Base-by-base conservation (phyloP, 768 basidiomycete species). In the Dictyophora rubrovolvata region DNA sequence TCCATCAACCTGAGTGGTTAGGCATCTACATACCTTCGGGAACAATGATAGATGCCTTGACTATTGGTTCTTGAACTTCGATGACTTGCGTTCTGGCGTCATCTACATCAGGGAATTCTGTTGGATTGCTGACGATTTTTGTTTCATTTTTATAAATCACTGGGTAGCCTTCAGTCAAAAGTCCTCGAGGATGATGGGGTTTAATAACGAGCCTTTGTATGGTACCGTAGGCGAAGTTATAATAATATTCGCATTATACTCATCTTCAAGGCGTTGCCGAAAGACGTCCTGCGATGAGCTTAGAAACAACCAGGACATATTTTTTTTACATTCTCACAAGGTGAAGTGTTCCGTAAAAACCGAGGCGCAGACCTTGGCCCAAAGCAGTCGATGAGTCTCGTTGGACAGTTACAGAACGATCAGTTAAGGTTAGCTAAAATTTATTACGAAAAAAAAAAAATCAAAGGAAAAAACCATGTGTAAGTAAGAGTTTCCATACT, bases 141-240 rank as follows among this genome's bases (percentile, higher is more conserved):
- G 71, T 77, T 53, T 85, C 76, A 61, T 85, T 83, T 63, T 74
- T 79, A 72, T 87, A 89, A 34, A 91, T 68, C 52, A 97, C 91
- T 95, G 34, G 50, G 16, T 11, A 52, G 14, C 14, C 18, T 20
- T 14, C 50, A 52, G 21, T 8, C 50, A 2, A 34, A 23, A 18
- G 16, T 16, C 10, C 10, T 42, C 50, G 56, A 48, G 50, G 17
- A 50, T 62, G 54, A 48, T 8, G 34, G 28, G 53, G 59, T 52
- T 65, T 61, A 53, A 56, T 52, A 53, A 33, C 72, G 60, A 55
- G 89, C 93, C 72, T 76, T 91, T 88, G 70, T 93, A 93, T 23
- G 95, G 93, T 18, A 98, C 95, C 1, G 93, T 93, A 1, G 96
- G 96, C 2, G 93, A 88, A 11, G 96, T 99, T 57, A 98, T 82